Evolutionary conservation across 352 stramenopile genomes (phyloP).

Genomic region (Achlya hypogyna): DNA sequence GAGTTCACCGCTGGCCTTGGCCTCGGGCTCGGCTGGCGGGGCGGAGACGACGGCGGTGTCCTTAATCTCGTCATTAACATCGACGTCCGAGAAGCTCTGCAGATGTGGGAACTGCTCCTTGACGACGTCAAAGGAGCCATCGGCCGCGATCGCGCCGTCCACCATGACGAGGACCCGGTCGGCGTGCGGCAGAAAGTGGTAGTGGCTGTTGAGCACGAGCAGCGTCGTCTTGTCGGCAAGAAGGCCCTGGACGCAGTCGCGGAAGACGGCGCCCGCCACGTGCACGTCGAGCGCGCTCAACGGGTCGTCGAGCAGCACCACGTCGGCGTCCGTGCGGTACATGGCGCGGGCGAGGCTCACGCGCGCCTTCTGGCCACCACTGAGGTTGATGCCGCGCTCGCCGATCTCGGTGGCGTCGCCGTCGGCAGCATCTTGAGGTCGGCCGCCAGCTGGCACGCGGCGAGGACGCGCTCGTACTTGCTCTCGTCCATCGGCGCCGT

Average conservation of each 20-base stretch:
- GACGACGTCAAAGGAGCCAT: slow-evolving; percentile 65
- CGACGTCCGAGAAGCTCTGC: not conserved
- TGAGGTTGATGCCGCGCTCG: slow-evolving; percentile 76
- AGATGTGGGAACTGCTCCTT: slow-evolving; percentile 30
- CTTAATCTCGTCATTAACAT: not conserved
- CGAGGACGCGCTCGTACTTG: slow-evolving; percentile 56
- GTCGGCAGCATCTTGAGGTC: slow-evolving; percentile 86
- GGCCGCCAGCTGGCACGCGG: slow-evolving; percentile 69
- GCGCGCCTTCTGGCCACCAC: slow-evolving; percentile 73
- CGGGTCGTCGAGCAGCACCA: slow-evolving; percentile 57
- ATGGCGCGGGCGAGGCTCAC: slow-evolving; percentile 49
- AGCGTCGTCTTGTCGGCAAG: slow-evolving; percentile 28
- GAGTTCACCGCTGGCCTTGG: not conserved
- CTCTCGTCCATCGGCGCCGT: slow-evolving; percentile 25
- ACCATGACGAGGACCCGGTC: slow-evolving; percentile 35
- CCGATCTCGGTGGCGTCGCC: slow-evolving; percentile 67
- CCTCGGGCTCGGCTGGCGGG: not conserved
- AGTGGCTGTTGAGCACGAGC: slow-evolving; percentile 38
- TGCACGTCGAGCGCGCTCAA: slow-evolving; percentile 49
- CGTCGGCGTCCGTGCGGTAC: slow-evolving; percentile 38
- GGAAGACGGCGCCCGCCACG: slow-evolving; percentile 37
- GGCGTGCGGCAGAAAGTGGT: slow-evolving; percentile 31
- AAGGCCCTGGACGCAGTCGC: slow-evolving; percentile 27
- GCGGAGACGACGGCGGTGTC: not conserved
- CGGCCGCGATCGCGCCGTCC: slow-evolving; percentile 44